A percentile compares a stretch with the other conserved stretches of the same genome.
Evolutionary conservation across 2,329 filamentous ascomycete genomes (phyloP).

Genomic region (Phaeosphaeria sp.): DNA sequence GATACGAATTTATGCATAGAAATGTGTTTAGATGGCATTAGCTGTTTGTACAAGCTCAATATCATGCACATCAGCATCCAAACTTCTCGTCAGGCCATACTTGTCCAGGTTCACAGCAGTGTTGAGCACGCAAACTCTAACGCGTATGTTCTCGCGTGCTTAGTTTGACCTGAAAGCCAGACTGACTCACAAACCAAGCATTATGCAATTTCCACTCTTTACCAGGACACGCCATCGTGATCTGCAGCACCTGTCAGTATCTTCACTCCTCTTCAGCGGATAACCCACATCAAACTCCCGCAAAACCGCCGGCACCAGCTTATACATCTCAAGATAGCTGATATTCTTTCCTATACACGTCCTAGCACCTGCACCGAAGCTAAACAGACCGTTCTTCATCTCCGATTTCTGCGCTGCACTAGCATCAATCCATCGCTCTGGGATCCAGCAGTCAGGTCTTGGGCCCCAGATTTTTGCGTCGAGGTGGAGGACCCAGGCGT

Average conservation of each 20-base stretch:
- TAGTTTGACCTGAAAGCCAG: constrained; percentile 10
- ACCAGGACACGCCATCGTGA: background rate
- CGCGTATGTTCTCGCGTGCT: background rate
- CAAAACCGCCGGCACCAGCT: constrained; percentile 19
- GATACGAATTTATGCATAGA: too few relatives aligned
- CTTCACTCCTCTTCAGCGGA: background rate
- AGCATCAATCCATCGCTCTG: constrained; percentile 25
- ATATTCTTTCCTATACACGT: constrained; percentile 26
- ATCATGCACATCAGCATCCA: too few relatives aligned
- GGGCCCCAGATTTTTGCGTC: constrained; percentile 13
- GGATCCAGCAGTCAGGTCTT: constrained; percentile 14
- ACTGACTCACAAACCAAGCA: constrained; percentile 22
- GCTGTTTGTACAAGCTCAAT: too few relatives aligned
- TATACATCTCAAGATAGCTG: constrained; percentile 25
- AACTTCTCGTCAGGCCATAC: too few relatives aligned
- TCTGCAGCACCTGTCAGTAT: background rate
- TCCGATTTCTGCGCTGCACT: constrained; percentile 17
- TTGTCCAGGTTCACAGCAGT: too few relatives aligned
- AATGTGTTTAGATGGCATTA: too few relatives aligned
- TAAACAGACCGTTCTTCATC: constrained; percentile 38
- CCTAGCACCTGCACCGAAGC: constrained; percentile 18
- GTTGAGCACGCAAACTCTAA: too few relatives aligned
- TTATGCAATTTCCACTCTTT: constrained; percentile 18
- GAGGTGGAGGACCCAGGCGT: constrained; percentile 19
- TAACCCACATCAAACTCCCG: constrained; percentile 17